Conservation (phyloP, 2,329 filamentous ascomycete genomes). For the Pestalotiopsis sp. region DNA sequence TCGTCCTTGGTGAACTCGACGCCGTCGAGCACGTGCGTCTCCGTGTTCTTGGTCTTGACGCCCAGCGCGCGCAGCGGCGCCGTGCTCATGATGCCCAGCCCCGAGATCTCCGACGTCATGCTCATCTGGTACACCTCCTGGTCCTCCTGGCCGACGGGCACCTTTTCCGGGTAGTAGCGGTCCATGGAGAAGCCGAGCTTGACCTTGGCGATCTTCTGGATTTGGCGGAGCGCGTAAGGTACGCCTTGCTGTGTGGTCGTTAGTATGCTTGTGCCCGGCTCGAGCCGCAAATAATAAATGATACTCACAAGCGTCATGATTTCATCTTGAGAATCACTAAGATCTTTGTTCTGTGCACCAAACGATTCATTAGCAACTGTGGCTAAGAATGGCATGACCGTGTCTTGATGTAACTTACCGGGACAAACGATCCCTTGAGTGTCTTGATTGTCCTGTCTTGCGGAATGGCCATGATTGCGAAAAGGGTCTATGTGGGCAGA, state of each 20-base stretch:
- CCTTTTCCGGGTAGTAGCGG: background rate
- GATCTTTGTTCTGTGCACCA: background rate
- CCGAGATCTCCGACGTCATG: constrained; percentile 1
- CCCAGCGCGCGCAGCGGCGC: background rate
- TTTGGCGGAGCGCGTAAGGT: background rate
- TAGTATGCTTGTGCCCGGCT: no score
- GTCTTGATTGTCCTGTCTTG: background rate
- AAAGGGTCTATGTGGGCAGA: background rate
- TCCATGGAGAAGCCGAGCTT: background rate
- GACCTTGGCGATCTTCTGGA: background rate
- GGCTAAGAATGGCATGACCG: background rate
- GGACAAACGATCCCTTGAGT: background rate
- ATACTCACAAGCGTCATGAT: background rate
- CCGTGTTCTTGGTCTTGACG: background rate
- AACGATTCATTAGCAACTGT: background rate
- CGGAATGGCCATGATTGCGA: background rate
- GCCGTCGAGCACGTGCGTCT: background rate
- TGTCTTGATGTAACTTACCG: background rate
- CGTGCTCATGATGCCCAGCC: background rate
- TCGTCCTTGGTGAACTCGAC: background rate
- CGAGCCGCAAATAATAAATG: background rate
- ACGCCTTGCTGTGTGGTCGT: background rate
- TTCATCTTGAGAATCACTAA: background rate
- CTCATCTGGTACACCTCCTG: background rate
- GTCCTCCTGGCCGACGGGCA: background rate